Base-by-base conservation (phyloP, 2,329 filamentous ascomycete genomes). In the Colletotrichum sp. region DNA sequence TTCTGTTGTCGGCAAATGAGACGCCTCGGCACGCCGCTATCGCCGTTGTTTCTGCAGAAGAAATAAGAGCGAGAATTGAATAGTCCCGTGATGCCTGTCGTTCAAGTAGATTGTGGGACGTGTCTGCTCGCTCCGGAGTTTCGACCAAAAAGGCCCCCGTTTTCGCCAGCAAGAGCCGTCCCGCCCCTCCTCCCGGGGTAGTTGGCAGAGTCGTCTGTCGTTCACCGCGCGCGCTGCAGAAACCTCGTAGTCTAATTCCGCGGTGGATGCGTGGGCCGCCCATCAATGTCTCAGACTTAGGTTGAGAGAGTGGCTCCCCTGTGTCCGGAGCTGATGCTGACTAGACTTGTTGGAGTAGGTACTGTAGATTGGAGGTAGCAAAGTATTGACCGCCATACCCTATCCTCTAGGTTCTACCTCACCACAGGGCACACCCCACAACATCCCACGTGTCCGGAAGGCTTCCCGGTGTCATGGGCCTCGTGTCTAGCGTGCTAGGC, bases 391-490 rank as follows among this genome's bases (percentile, higher is more conserved):
- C 30, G 60, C 60, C 30, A 64, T 64, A 52, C 43, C 43, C 43
- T 48, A 22, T 22, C 43, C 43, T 34, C 22, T 16, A 9, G 2
- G 36, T 18, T n/a, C 28, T 34, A 15, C 32, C n/a, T 25, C 16
- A 15, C 32, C n/a, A 52, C 43, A 75, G 69, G 64, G 55, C 70
- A 68, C 43, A 60, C 48, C 71, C 69, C 73, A 36, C 73, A 73
- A 67, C 55, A 65, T 75, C 64, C 73, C 70, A 75, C 73, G 69
- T 75, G 73, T 65, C 55, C 70, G 70, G 73, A 68, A 75, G 64
- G n/a, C 32, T 25, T 72, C 56, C 73, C 69, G 69, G 73, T 61
- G 62, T 32, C 56, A 61, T 71, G 68, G 52, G 61, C 61, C 30
- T 32, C 13, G 30, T 58, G 43, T 73, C 43, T 48, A 73, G 56